Percentiles rank a stretch among this genome's conserved stretches.
phyloP scores from a whole-genome alignment of 2,329 filamentous ascomycete species.

The Clonostachys rhizophaga region DNA sequence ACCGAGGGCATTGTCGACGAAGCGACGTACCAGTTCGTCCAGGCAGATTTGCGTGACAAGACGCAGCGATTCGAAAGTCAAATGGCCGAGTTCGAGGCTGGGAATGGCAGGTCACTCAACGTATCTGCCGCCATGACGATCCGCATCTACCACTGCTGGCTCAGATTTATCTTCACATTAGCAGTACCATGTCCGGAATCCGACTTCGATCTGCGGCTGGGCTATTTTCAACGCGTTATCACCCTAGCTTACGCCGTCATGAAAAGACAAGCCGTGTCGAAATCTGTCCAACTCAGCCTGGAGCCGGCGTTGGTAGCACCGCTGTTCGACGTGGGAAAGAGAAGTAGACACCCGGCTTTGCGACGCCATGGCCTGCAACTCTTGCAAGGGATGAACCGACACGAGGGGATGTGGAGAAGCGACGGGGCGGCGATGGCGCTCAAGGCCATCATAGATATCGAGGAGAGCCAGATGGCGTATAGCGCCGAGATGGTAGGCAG shows the following conservation, averaged over 20 bases:
- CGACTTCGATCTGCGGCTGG: slow-evolving; percentile 13
- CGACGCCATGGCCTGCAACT: slow-evolving; percentile 11
- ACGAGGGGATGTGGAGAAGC: slow-evolving; percentile 19
- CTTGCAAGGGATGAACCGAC: background rate
- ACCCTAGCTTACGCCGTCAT: slow-evolving; percentile 1
- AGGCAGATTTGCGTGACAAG: background rate
- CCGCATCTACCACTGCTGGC: slow-evolving; percentile 19
- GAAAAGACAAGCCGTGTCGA: background rate
- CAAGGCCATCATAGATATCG: slow-evolving; percentile 8
- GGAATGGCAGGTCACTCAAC: no score
- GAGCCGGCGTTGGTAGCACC: slow-evolving; percentile 23
- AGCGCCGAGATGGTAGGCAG: background rate
- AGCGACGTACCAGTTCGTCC: background rate
- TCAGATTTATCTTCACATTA: slow-evolving; percentile 8
- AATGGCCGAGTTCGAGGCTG: background rate
- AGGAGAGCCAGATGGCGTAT: slow-evolving; percentile 3
- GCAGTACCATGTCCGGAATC: background rate
- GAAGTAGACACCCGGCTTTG: slow-evolving; percentile 21
- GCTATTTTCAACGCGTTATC: slow-evolving; percentile 18
- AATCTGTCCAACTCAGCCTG: slow-evolving; percentile 11
- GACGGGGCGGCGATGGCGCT: slow-evolving; percentile 8
- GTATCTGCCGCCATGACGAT: slow-evolving; percentile 6
- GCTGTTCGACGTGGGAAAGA: slow-evolving; percentile 14
- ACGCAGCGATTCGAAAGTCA: background rate
- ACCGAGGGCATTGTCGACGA: background rate